Conservation (phyloP, 495 filamentous ascomycete genomes). For the Collariella sp. region DNA sequence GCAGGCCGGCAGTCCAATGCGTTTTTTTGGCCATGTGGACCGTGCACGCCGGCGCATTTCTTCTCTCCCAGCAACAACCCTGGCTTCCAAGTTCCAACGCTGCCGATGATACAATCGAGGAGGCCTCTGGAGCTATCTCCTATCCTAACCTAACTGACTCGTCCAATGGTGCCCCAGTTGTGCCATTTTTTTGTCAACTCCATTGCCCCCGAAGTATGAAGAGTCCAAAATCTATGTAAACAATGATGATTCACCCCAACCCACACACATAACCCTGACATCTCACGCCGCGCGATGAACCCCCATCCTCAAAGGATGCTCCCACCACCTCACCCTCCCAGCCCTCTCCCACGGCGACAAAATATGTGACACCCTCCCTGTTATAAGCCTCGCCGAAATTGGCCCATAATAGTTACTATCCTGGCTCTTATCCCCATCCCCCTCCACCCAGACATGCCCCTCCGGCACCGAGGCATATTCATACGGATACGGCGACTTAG, state of each 20-base stretch:
- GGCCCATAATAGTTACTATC: constrained; percentile 76
- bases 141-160: too few relatives aligned
- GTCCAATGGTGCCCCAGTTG: too few relatives aligned
- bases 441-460: constrained; percentile 75
- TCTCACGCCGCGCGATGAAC: constrained; percentile 7
- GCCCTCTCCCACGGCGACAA: constrained; percentile 49
- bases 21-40: constrained; percentile 16
- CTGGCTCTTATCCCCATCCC: constrained; percentile 53
- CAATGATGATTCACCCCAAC: background rate
- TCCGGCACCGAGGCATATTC: constrained; percentile 50
- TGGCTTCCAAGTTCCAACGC: background rate
- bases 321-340: constrained; percentile 46
- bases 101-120: background rate
- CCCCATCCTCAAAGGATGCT: constrained; percentile 24
- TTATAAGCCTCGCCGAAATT: constrained; percentile 50
- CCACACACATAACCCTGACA: background rate
- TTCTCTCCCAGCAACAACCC: background rate
- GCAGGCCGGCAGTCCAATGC: background rate
- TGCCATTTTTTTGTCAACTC: background rate
- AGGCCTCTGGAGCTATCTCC: too few relatives aligned
- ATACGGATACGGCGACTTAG: constrained; percentile 52
- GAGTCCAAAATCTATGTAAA: background rate
- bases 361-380: constrained; percentile 54
- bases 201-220: background rate
- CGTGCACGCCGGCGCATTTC: background rate